Evolutionary conservation across 2,329 filamentous ascomycete genomes (phyloP).

Genomic region (Aspergillus sp.): DNA sequence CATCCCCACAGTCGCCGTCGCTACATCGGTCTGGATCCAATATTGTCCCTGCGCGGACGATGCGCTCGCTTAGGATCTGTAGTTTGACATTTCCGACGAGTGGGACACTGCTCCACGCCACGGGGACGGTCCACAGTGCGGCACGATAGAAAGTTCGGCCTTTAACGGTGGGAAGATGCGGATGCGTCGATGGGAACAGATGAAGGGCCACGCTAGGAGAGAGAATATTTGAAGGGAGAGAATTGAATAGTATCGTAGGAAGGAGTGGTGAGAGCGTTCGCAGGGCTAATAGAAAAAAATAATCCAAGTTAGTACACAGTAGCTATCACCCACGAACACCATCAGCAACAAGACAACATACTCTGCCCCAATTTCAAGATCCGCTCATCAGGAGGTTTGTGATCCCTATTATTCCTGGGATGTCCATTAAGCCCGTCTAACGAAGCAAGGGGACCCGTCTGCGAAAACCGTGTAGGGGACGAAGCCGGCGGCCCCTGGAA

Average conservation of each 20-base stretch:
- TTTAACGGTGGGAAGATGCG: conserved; percentile 76
- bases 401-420: conserved; percentile 22
- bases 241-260: conserved; percentile 52
- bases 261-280: conserved; percentile 54
- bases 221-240: conserved; percentile 54
- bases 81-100: conserved; percentile 84
- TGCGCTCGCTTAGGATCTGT: conserved; percentile 80
- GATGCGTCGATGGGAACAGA: conserved; percentile 54
- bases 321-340: conserved; percentile 5
- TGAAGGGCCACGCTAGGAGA: conserved; percentile 55
- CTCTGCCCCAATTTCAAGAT: conserved; percentile 56
- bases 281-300: conserved; percentile 39
- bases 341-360: conserved; percentile 24
- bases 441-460: conserved; percentile 12
- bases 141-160: conserved; percentile 86
- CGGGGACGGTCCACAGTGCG: conserved; percentile 88
- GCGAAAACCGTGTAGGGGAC: conserved; percentile 15
- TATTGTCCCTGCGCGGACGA: conserved; percentile 52
- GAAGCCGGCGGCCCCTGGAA: conserved; percentile 11
- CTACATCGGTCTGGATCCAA: conserved; percentile 25
- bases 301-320: no score
- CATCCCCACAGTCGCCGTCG: conserved; percentile 39
- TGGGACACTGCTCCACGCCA: conserved; percentile 90
- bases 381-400: conserved; percentile 50
- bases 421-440: conserved; percentile 16